These are phyloP conservation scores for Beauveria sp. DNA, from an alignment of 2,329 filamentous ascomycete species.

Conservation along the genomic window DNA sequence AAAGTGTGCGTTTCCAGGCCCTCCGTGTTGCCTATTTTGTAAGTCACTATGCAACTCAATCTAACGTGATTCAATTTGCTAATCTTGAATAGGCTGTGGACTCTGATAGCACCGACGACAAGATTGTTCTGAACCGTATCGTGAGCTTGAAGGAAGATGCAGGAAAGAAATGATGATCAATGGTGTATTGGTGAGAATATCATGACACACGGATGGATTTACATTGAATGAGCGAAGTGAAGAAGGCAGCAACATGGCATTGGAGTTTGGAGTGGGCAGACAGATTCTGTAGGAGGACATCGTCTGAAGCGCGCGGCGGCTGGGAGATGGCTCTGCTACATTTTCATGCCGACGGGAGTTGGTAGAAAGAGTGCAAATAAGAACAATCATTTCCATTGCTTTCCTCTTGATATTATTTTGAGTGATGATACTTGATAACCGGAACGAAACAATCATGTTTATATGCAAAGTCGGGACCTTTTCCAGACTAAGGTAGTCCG, in stretches of 20 bases:
- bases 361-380: neutral
- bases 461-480: neutral
- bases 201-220: neutral
- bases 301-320: neutral
- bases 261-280: neutral
- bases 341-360: neutral
- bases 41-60: constrained; percentile 20
- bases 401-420: neutral
- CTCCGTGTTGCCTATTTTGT: constrained; percentile 82
- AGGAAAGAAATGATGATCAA: constrained; percentile 42
- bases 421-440: too few relatives aligned
- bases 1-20: constrained; percentile 82
- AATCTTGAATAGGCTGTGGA: constrained; percentile 53
- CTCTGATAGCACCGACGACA: constrained; percentile 68
- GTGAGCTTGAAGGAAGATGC: constrained; percentile 84
- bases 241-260: neutral
- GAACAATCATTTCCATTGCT: neutral
- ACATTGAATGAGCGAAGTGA: neutral
- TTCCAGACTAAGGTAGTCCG: too few relatives aligned
- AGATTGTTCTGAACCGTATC: constrained; percentile 82
- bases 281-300: too few relatives aligned
- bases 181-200: neutral
- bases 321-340: neutral
- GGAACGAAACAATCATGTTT: too few relatives aligned
- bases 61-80: constrained; percentile 8